Conservation (phyloP, 805 yeast genomes). For the Barnettozyma salicaria region DNA sequence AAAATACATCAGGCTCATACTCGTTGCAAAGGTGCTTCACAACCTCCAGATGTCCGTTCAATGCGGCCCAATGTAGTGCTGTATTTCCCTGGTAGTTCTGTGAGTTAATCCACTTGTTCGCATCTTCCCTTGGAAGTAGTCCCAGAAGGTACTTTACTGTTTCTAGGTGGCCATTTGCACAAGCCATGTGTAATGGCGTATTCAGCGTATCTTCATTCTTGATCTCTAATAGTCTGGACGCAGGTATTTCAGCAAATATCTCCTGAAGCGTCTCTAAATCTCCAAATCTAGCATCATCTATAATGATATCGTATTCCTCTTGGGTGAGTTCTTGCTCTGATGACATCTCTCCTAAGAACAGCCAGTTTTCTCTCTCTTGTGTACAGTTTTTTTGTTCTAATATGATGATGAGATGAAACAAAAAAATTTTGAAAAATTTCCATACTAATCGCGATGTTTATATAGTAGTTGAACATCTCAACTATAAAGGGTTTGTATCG, state of each 20-base stretch:
- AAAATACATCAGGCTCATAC: conserved; percentile 74
- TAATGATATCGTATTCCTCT: conserved; percentile 78
- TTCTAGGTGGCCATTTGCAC: conserved; percentile 86
- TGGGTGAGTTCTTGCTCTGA: conserved; percentile 35
- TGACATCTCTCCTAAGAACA: too few species aligned
- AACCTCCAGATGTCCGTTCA: conserved; percentile 73
- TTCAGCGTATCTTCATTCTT: conserved; percentile 59
- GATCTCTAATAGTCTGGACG: conserved; percentile 37
- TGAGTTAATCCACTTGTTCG: conserved; percentile 39
- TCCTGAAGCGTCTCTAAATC: conserved; percentile 71
- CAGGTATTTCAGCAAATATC: conserved; percentile 54
- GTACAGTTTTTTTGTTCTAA: not conserved
- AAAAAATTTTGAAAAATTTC: too few species aligned
- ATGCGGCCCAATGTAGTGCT: conserved; percentile 93
- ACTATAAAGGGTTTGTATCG: too few species aligned
- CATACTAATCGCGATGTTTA: too few species aligned
- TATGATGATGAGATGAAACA: conserved; percentile 1
- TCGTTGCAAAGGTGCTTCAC: conserved; percentile 67
- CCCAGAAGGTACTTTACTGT: conserved; percentile 55
- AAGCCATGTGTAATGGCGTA: conserved; percentile 90
- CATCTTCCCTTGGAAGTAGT: conserved; percentile 39
- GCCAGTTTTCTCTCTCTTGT: too few species aligned
- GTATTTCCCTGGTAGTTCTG: conserved; percentile 86
- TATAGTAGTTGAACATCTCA: too few species aligned
- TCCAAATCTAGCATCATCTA: conserved; percentile 83